Percentiles rank a stretch among this genome's conserved stretches.
These are phyloP conservation scores for Rhinocladiella mackenziei DNA, from an alignment of 2,329 filamentous ascomycete genomes.

Conservation along the genomic window DNA sequence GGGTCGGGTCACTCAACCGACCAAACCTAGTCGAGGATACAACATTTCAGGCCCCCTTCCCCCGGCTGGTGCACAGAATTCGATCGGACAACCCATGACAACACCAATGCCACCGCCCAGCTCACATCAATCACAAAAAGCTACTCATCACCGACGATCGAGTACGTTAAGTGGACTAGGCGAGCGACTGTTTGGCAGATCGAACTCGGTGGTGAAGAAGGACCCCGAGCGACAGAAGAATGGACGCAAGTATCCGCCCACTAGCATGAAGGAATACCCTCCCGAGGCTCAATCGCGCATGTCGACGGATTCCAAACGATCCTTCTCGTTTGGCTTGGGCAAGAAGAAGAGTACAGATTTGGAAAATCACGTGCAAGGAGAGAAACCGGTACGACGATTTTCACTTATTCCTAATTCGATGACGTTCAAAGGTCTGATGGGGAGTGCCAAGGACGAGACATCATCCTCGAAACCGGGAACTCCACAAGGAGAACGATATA, in stretches of 20 bases:
- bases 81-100: slow-evolving; percentile 56
- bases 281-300: slow-evolving; percentile 53
- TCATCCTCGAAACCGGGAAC: slow-evolving; percentile 40
- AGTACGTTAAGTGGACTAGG: slow-evolving; percentile 76
- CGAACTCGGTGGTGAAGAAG: slow-evolving; percentile 55
- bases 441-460: slow-evolving; percentile 51
- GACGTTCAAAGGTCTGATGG: slow-evolving; percentile 61
- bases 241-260: slow-evolving; percentile 75
- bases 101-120: slow-evolving; percentile 55
- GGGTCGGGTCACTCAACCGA: slow-evolving; percentile 80
- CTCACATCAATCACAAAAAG: slow-evolving; percentile 39
- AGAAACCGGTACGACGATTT: slow-evolving; percentile 61
- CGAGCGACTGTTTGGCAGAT: slow-evolving; percentile 79
- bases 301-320: slow-evolving; percentile 71
- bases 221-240: slow-evolving; percentile 42
- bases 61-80: slow-evolving; percentile 50
- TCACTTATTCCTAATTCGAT: slow-evolving; percentile 65
- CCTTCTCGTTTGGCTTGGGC: slow-evolving; percentile 64
- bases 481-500: slow-evolving; percentile 36
- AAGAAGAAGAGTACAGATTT: slow-evolving; percentile 70
- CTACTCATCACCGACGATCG: slow-evolving; percentile 60
- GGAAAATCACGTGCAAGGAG: slow-evolving; percentile 53
- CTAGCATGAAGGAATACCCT: slow-evolving; percentile 75
- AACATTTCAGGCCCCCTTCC: slow-evolving; percentile 65
- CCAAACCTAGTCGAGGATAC: slow-evolving; percentile 60